Base-by-base conservation (phyloP, 2,329 filamentous ascomycete species). In the Trichoderma oligosporum region DNA sequence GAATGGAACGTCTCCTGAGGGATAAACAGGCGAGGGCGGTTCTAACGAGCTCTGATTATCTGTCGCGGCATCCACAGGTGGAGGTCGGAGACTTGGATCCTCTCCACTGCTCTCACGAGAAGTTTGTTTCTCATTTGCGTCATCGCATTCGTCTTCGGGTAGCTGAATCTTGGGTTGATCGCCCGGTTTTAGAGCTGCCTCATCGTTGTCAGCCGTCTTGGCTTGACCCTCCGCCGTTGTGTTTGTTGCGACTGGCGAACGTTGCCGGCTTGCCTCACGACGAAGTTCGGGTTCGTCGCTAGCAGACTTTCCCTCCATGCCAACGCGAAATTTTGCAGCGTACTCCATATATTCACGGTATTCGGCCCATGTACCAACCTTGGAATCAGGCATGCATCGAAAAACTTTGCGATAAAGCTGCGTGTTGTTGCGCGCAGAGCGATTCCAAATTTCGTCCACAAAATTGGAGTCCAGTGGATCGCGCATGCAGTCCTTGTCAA, bases 381-480 rank as follows among this genome's bases (percentile, higher is more conserved):
- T 91, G 51, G 86, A 97, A 70, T 99, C 94, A 1, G 94, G 94
- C 89, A 96, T 95, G 72, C 92, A 97, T 45, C 92, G 86, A 77
- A 99, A 99, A 7, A 99, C 93, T 60, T 88, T 85, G 29, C 94
- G 88, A 75, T 89, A 99, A 46, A 99, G 82, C 69, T 91, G 93
- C 3, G 94, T 99, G 70, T 99, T 99, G 76, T 97, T 97, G 61
- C 88, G 85, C 1, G 94, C 94, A 53, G 91, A 85, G 16, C 85
- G 81, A 62, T 87, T 86, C 95, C 95, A 99, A 1, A 90, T 85
- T 61, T 96, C 89, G 44, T 94, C 83, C 69, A 90, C 89, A 73
- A 99, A 99, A 1, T 81, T 76, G 54, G 90, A 82, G 58, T 87
- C 86, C 38, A 99, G 74, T 0, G 95, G 94, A 71, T 99, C 94